Base-by-base conservation (phyloP, 208 protist genomes). In the Acanthamoeba sp. region DNA sequence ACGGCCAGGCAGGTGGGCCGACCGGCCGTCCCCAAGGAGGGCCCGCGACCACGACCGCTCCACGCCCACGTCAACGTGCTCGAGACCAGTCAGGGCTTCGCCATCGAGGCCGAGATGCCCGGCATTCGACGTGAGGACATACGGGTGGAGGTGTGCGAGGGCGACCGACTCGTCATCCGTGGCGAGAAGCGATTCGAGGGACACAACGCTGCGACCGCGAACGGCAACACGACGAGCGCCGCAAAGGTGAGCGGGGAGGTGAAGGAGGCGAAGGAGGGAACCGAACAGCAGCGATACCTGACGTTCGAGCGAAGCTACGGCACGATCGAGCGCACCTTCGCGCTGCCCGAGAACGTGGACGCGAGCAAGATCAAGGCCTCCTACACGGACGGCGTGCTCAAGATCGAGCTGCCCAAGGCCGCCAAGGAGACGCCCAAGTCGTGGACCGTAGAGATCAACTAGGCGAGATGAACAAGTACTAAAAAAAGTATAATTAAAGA, bases 381-480 rank as follows among this genome's bases (percentile, higher is more conserved):
- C 10, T 89, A 89, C 50, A 64, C 76, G 50, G 40, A 94, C 48
- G 92, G 92, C 73, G 92, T 94, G 45, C 76, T 94, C 73, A 64
- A 89, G 64, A 38, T 94, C n/a, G 38, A 29, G 55, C 12, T 94
- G 27, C 92, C 92, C 40, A 94, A 94, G 92, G 42, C 45, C 29
- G 40, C 36, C 18, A 42, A 94, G 66, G 62, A 87, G 76, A 24
- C 32, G 34, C 66, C 66, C 66, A 76, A 76, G 66, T 76, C 66
- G 24, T 76, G 66, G 66, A 38, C 12, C 3, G 32, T 76, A 12
- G 66, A 76, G 66, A 76, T 76, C 34, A 34, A 76, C 12, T 76
- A 76, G 66, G n/a, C 12, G 66, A 16, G 9, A 55, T 16, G 16
- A 20, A 16, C 48, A 20, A 20, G 48, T 55, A 6, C 48, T 16